phyloP scores from a whole-genome alignment of 2,329 filamentous ascomycete genomes.

The Arthrobotrys musiformis region DNA sequence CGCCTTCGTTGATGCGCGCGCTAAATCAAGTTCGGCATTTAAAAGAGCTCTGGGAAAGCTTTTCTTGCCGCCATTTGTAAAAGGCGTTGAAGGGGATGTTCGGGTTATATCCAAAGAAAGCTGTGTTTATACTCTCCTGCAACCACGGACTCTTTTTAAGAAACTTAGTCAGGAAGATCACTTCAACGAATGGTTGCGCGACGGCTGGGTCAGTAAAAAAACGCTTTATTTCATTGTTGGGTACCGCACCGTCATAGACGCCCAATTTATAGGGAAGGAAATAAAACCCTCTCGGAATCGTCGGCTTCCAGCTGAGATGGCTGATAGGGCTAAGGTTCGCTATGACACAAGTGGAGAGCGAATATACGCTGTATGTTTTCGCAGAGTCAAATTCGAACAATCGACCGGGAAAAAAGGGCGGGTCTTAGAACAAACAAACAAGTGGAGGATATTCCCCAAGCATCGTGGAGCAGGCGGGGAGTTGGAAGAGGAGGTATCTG shows the following conservation, averaged over 20 bases:
- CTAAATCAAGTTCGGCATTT: slow-evolving; percentile 6
- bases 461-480: neutral
- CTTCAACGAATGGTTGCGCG: neutral
- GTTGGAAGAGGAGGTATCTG: neutral
- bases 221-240: slow-evolving; percentile 32
- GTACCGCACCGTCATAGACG: slow-evolving; percentile 29
- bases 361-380: slow-evolving; percentile 30
- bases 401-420: neutral
- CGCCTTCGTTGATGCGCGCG: slow-evolving; percentile 9
- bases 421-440: slow-evolving; percentile 1
- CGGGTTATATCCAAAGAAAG: slow-evolving; percentile 30
- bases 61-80: slow-evolving; percentile 16
- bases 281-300: neutral
- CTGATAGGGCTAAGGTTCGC: neutral
- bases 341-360: slow-evolving; percentile 36
- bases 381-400: slow-evolving; percentile 22
- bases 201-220: neutral
- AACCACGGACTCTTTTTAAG: slow-evolving; percentile 33
- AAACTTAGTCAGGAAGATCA: neutral
- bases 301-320: neutral
- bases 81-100: slow-evolving; percentile 24
- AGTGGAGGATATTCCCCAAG: slow-evolving; percentile 23
- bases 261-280: slow-evolving; percentile 28
- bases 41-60: slow-evolving; percentile 26
- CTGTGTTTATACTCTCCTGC: slow-evolving; percentile 19